Percentiles rank a stretch among this genome's conserved stretches.
These are phyloP conservation scores for Phytophthora melonis DNA, from an alignment of 352 stramenopile genomes.

Conservation along the genomic window DNA sequence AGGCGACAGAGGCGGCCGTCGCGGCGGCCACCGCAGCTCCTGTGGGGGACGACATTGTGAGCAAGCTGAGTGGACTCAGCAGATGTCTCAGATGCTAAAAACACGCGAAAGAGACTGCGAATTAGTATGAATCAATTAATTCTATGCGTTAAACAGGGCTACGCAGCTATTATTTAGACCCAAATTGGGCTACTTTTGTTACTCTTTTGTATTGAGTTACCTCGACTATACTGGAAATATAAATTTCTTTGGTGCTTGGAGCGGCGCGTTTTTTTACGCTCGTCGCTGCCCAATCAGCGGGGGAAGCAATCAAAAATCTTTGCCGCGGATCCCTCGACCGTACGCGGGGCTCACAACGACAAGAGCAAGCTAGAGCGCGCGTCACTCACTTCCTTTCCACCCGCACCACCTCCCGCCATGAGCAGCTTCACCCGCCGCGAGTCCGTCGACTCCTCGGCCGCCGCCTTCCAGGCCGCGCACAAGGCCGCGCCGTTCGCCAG, in stretches of 20 bases:
- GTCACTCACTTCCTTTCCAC: constrained; percentile 4
- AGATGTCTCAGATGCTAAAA: constrained; percentile 28
- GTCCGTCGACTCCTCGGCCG: constrained; percentile 36
- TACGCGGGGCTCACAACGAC: constrained; percentile 30
- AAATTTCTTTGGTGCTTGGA: constrained; percentile 40
- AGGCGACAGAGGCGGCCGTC: constrained; percentile 17
- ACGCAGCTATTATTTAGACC: not conserved
- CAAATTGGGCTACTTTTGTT: not conserved
- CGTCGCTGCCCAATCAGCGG: constrained; percentile 14
- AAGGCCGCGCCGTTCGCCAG: constrained; percentile 76
- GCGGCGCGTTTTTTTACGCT: constrained; percentile 29
- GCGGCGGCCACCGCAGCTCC: constrained; percentile 32
- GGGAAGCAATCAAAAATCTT: constrained; percentile 43
- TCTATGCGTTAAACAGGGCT: not conserved
- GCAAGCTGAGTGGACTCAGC: not conserved
- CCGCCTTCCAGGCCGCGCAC: constrained; percentile 56
- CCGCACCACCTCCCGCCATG: constrained; percentile 12
- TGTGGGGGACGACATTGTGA: constrained; percentile 30
- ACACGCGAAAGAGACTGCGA: constrained; percentile 15
- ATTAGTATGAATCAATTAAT: constrained; percentile 4
- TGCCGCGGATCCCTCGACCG: constrained; percentile 25
- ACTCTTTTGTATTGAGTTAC: not conserved
- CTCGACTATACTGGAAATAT: not conserved
- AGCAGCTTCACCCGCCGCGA: constrained; percentile 34
- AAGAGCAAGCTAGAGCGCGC: constrained; percentile 7